Evolutionary conservation across 1,284 basidiomycete genomes (phyloP), one percentile per base, ranked within the genome.

Genomic region (Ganoderma leucocontextum): DNA sequence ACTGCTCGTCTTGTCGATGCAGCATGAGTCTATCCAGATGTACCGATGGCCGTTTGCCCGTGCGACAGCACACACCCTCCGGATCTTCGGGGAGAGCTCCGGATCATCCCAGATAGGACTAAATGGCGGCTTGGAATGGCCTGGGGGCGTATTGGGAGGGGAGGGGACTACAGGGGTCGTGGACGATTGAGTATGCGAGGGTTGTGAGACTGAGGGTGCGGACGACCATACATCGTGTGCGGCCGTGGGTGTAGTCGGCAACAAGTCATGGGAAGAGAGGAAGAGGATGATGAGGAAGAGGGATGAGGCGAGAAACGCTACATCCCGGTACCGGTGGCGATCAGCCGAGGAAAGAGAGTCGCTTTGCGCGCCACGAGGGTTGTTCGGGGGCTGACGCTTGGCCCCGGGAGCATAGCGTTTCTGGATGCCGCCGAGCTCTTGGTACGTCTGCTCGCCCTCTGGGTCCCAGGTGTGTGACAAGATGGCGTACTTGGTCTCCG

Each of bases 21-120:
- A 69, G 39, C 64, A 65, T n/a, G 67, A 55, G 36, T 69, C 64
- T 13, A 65, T 63, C 67, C 67, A 69, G 60, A 69, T 9, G 12
- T 42, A 57, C 3, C 19, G 38, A 58, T 60, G 29, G 19, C 29
- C 12, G 13, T 60, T 2, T 25, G 10, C 47, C 1, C 47, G 47
- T 4, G 47, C 47, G 22, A 49, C 22, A 9, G 4, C 25, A 22
- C 47, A 49, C 9, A 12, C 47, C 10, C 25, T 10, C 10, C 47
- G 22, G 47, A 49, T 13, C 22, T 49, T 49, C 2, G 47, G 47
- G 0, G 22, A 49, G 1, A 49, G 47, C 9, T 49, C 10, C n/a
- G n/a, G 47, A 12, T 49, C 47, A 4, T 49, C 47, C 47, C 47
- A 49, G 13, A 47, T n/a, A 8, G 19, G 44, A 47, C 44, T 47